A percentile compares a stretch with the other conserved stretches of the same genome.
These are phyloP conservation scores for Trichophyton benhamiae DNA, from an alignment of 2,329 filamentous ascomycete species.

Conservation along the genomic window DNA sequence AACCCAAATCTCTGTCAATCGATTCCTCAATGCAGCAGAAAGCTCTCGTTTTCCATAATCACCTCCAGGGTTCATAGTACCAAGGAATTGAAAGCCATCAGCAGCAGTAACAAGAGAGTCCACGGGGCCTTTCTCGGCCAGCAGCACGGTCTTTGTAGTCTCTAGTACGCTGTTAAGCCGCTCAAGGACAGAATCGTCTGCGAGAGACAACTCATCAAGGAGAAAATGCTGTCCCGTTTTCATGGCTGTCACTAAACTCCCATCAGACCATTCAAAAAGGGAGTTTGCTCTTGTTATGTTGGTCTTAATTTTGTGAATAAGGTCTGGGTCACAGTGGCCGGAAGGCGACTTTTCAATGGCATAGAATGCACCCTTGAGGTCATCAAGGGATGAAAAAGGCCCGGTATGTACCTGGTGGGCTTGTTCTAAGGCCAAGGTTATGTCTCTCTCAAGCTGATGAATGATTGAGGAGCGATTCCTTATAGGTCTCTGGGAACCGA, in stretches of 20 bases:
- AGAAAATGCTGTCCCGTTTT: slow-evolving; percentile 79
- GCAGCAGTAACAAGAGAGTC: slow-evolving; percentile 66
- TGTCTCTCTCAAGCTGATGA: slow-evolving; percentile 50
- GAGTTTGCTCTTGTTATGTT: slow-evolving; percentile 59
- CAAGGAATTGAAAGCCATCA: slow-evolving; percentile 84
- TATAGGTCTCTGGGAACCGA: slow-evolving; percentile 85
- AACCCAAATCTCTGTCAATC: slow-evolving; percentile 98
- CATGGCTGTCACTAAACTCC: slow-evolving; percentile 89
- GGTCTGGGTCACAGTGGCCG: slow-evolving; percentile 36
- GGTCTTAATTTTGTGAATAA: slow-evolving; percentile 33
- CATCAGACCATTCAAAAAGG: slow-evolving; percentile 93
- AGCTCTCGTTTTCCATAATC: slow-evolving; percentile 98
- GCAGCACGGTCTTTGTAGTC: slow-evolving; percentile 66
- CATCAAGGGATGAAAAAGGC: slow-evolving; percentile 37
- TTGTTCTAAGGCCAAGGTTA: slow-evolving; percentile 38
- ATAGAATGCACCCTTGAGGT: slow-evolving; percentile 50
- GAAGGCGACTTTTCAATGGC: slow-evolving; percentile 35
- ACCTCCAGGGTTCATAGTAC: slow-evolving; percentile 97
- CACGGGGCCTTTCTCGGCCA: slow-evolving; percentile 84
- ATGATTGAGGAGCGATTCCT: slow-evolving; percentile 68
- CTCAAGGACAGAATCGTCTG: slow-evolving; percentile 93
- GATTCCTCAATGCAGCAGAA: slow-evolving; percentile 85
- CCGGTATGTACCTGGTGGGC: slow-evolving; percentile 14
- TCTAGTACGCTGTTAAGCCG: slow-evolving; percentile 94
- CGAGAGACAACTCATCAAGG: slow-evolving; percentile 92